Evolutionary conservation across 306 rosid genomes (phyloP).

Genomic region (Senna siamea): DNA sequence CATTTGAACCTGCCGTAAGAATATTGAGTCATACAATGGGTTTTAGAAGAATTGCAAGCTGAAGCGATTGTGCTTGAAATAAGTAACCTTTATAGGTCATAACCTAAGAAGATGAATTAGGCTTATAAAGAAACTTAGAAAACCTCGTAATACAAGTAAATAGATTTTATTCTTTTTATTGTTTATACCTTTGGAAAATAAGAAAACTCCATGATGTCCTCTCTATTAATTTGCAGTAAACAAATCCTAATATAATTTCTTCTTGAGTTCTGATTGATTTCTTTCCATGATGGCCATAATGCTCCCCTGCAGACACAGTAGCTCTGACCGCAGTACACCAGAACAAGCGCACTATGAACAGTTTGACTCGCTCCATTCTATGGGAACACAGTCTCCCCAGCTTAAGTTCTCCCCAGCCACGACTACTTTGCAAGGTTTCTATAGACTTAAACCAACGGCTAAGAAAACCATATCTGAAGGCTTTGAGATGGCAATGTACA

Average conservation of each 20-base stretch:
- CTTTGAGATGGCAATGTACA: constrained; percentile 45
- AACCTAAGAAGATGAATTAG: background rate
- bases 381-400: constrained; percentile 44
- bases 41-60: background rate
- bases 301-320: constrained; percentile 44
- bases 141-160: background rate
- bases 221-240: background rate
- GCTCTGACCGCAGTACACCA: constrained; percentile 42
- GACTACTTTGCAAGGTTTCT: constrained; percentile 61
- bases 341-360: constrained; percentile 33
- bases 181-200: background rate
- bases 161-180: background rate
- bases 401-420: constrained; percentile 51
- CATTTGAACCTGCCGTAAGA: too few relatives aligned
- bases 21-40: too few relatives aligned
- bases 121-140: background rate
- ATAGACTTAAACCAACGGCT: constrained; percentile 53
- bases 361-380: constrained; percentile 57
- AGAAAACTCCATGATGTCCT: background rate
- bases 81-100: background rate
- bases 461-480: constrained; percentile 43
- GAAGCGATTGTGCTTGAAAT: background rate
- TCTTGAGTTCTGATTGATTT: background rate
- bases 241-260: background rate
- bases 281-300: constrained; percentile 16